A percentile compares a stretch with the other conserved stretches of the same genome.
These are phyloP conservation scores for Verbascum thapsus DNA, from an alignment of 257 asterid species.

Conservation along the genomic window DNA sequence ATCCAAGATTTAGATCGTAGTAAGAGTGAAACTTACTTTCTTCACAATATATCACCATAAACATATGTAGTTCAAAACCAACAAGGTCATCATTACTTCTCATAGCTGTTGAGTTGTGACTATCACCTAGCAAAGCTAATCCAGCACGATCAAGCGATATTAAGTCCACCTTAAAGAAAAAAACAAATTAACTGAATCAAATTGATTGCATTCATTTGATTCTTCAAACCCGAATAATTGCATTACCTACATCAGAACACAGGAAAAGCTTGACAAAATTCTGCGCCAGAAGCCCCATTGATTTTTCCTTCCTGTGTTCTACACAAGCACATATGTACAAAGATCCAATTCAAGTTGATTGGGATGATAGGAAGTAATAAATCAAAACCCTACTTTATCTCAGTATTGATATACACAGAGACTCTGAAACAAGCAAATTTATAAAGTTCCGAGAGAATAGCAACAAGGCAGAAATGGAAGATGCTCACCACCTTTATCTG, in stretches of 20 bases:
- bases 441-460: background rate
- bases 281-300: conserved; percentile 58
- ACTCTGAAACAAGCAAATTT: background rate
- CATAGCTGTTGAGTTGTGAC: conserved; percentile 46
- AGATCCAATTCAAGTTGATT: conserved; percentile 22
- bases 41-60: conserved; percentile 19
- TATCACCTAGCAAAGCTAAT: conserved; percentile 60
- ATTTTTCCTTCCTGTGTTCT: conserved; percentile 63
- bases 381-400: conserved; percentile 5
- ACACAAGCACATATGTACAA: conserved; percentile 28
- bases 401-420: conserved; percentile 7
- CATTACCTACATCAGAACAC: conserved; percentile 60
- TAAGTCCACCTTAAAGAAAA: conserved; percentile 48
- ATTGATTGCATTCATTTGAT: conserved; percentile 7
- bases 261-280: conserved; percentile 70
- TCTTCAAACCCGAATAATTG: conserved; percentile 1
- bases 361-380: background rate
- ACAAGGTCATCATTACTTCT: conserved; percentile 51
- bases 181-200: conserved; percentile 23
- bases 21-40: background rate
- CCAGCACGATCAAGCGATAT: conserved; percentile 64
- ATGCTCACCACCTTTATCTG: conserved; percentile 42
- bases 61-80: conserved; percentile 20
- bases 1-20: conserved; percentile 15
- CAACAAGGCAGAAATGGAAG: conserved; percentile 12